Percentiles rank a stretch among this genome's conserved stretches.
phyloP scores from a whole-genome alignment of 1,284 basidiomycete species.

The Ganoderma lucidum region DNA sequence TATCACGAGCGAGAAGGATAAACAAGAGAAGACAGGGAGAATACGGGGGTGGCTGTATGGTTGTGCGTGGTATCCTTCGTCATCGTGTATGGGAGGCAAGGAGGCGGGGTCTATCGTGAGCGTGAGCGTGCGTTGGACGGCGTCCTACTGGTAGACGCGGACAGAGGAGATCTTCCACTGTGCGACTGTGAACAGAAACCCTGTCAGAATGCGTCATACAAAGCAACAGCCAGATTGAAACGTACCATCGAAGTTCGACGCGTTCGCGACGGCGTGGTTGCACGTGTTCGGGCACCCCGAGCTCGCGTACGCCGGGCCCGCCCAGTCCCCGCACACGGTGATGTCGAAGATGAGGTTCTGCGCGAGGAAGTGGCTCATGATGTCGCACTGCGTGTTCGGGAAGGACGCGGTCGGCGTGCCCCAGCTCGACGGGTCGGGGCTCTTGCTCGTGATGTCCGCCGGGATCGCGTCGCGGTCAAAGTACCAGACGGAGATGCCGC shows the following conservation, averaged over 20 bases:
- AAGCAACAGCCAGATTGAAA: conserved; percentile 11
- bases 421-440: conserved; percentile 74
- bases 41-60: not conserved
- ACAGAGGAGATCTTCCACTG: conserved; percentile 64
- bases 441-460: conserved; percentile 63
- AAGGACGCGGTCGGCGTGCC: conserved; percentile 73
- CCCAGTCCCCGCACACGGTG: conserved; percentile 76
- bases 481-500: conserved; percentile 82
- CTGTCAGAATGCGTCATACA: not conserved
- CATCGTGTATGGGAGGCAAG: conserved; percentile 1
- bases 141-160: conserved; percentile 43
- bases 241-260: conserved; percentile 67
- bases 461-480: conserved; percentile 77
- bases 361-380: conserved; percentile 70
- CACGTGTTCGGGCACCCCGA: conserved; percentile 79
- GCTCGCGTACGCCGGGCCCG: conserved; percentile 57
- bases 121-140: not conserved
- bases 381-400: conserved; percentile 64
- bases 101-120: conserved; percentile 3
- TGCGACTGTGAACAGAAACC: conserved; percentile 42
- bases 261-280: conserved; percentile 66
- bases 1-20: not conserved
- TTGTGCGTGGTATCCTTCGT: conserved; percentile 7
- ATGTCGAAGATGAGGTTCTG: conserved; percentile 71
- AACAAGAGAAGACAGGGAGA: not conserved